Evolutionary conservation across 2,329 filamentous ascomycete species (phyloP), one percentile per base, ranked within the genome.

Genomic region (Paraphaeosphaeria minitans): DNA sequence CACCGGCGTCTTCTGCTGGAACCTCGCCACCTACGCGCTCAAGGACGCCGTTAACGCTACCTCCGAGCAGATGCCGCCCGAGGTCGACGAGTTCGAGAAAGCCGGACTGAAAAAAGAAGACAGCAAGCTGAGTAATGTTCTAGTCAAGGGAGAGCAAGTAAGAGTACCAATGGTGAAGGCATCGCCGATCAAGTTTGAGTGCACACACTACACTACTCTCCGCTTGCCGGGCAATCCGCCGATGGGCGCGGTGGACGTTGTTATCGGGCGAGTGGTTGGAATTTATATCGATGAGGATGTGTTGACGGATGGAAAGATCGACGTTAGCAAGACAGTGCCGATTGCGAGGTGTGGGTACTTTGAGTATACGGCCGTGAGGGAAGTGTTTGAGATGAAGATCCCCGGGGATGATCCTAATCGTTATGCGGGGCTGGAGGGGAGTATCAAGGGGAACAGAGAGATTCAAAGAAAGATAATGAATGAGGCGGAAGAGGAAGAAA

Each of bases 281-380:
- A 79, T 89, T 33, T 84, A 88, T 70, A 84, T 88, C 55, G 77
- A 79, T 4, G 84, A 87, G 47, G 68, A 74, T 12, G 83, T 84
- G 1, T 62, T 88, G 62, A 86, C 83, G 3, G 76, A 84, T 60
- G 84, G 84, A 0, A 79, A 80, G 56, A 67, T 88, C 41, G 85
- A 88, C 77, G 71, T 87, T 1, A 70, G 65, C 2, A 87, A 86
- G 74, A 85, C 82, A 22, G 75, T 80, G 74, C 85, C 85, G 4
- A 87, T 88, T 72, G 86, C 85, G 7, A 73, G 86, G 27, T 86
- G 82, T 66, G 85, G 85, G 16, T 88, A 88, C 68, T 84, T 83
- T 66, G 78, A 87, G 68, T 88, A 87, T 74, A 77, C 82, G 1
- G 83, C 84, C 12, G 77, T 87, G 2, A 75, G 76, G 53, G 80